Conservation (phyloP, 768 basidiomycete genomes). For the Multifurca ochricompacta region DNA sequence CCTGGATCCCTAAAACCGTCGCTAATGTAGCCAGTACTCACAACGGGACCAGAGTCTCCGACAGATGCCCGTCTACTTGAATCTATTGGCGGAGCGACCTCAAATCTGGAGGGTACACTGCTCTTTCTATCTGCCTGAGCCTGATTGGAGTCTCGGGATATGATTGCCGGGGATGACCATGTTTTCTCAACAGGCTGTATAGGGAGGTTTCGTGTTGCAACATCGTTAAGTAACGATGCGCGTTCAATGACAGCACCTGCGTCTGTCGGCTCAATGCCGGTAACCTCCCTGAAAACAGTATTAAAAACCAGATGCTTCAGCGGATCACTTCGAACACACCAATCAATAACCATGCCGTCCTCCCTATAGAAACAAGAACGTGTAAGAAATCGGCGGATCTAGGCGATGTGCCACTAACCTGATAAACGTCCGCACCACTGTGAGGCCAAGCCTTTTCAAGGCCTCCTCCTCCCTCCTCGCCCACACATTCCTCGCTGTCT, state of each 20-base stretch:
- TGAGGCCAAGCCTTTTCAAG: constrained; percentile 10
- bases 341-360: constrained; percentile 23
- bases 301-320: neutral
- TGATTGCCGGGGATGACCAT: neutral
- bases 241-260: constrained; percentile 11
- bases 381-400: neutral
- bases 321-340: constrained; percentile 1
- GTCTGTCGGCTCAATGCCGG: neutral
- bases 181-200: neutral
- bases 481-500: constrained; percentile 13
- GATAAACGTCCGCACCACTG: constrained; percentile 12
- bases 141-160: neutral
- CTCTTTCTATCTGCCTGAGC: neutral
- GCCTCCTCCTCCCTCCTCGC: constrained; percentile 8
- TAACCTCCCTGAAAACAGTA: neutral
- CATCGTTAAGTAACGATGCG: neutral
- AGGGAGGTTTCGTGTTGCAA: neutral
- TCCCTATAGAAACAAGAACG: constrained; percentile 4
- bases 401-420: constrained; percentile 8
- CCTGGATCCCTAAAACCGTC: neutral
- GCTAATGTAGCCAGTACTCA: neutral
- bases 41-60: neutral
- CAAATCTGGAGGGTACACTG: neutral
- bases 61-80: neutral
- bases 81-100: neutral